phyloP scores from a whole-genome alignment of 345 rosid genomes.

The Geranium brycei region DNA sequence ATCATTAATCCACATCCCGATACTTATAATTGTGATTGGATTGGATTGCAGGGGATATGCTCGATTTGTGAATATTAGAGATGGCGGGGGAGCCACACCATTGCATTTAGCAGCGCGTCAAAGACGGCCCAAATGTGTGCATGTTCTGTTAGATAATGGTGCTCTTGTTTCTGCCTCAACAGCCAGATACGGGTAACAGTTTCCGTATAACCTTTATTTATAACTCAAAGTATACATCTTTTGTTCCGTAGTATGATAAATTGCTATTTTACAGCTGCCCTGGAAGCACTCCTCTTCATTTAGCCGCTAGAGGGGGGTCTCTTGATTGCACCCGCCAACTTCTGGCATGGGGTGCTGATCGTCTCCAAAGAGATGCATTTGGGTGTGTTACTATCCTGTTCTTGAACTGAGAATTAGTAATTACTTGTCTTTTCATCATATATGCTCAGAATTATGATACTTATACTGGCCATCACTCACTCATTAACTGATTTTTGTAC shows the following conservation, averaged over 20 bases:
- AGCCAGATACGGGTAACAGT: slow-evolving; percentile 68
- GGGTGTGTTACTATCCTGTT: slow-evolving; percentile 34
- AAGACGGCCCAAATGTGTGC: slow-evolving; percentile 73
- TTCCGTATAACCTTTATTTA: neutral
- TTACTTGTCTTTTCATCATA: too few species aligned
- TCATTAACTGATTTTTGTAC: too few species aligned
- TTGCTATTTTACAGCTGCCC: slow-evolving; percentile 39
- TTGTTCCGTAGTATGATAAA: slow-evolving; percentile 8
- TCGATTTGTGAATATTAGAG: slow-evolving; percentile 87
- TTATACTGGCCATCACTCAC: too few species aligned
- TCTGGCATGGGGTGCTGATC: slow-evolving; percentile 98
- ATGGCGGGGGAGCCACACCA: slow-evolving; percentile 83
- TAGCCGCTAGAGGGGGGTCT: slow-evolving; percentile 97
- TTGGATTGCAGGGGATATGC: slow-evolving; percentile 63
- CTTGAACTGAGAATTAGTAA: too few species aligned
- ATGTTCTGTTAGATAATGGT: slow-evolving; percentile 66
- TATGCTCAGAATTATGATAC: too few species aligned
- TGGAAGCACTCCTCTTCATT: slow-evolving; percentile 93
- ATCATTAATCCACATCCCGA: neutral
- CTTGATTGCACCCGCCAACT: slow-evolving; percentile 75
- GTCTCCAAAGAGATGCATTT: slow-evolving; percentile 78
- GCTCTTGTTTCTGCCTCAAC: slow-evolving; percentile 95
- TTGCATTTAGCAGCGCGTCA: slow-evolving; percentile 91
- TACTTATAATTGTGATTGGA: neutral
- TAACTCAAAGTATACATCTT: neutral